phyloP scores from a whole-genome alignment of 1,284 basidiomycete species.

The Trametes polyzona region DNA sequence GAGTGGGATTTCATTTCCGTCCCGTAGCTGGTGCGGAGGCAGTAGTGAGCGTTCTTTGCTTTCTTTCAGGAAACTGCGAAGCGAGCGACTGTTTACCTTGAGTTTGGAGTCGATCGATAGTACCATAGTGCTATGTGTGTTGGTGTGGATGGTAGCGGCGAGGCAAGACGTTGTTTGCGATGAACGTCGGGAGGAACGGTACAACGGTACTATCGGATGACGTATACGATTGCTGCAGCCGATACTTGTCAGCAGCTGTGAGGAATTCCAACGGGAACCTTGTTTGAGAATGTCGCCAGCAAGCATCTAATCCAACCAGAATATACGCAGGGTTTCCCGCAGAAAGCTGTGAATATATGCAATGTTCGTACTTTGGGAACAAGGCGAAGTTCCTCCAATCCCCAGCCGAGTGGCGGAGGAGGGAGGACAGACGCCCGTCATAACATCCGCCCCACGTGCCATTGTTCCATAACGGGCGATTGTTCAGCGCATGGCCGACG shows the following conservation, averaged over 20 bases:
- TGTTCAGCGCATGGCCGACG: slow-evolving; percentile 5
- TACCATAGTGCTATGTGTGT: background rate
- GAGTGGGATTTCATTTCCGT: slow-evolving; percentile 65
- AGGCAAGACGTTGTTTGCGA: background rate
- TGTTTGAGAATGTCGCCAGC: background rate
- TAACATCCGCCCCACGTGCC: background rate
- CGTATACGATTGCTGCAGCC: background rate
- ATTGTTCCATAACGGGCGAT: slow-evolving; percentile 9
- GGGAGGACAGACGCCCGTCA: no score
- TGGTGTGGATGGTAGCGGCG: background rate
- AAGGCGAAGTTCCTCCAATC: background rate
- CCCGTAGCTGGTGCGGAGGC: slow-evolving; percentile 47
- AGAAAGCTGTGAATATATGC: no score
- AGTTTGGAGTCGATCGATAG: slow-evolving; percentile 12
- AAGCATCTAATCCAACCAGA: background rate
- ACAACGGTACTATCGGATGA: background rate
- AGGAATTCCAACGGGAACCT: no score
- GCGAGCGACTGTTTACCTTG: slow-evolving; percentile 15
- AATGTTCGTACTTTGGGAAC: no score
- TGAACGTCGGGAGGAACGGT: background rate
- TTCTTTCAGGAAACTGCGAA: background rate
- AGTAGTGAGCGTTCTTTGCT: background rate
- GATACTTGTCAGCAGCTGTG: slow-evolving; percentile 1
- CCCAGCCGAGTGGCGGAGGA: no score
- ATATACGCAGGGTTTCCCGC: background rate